Percentiles rank a stretch among this genome's conserved stretches.
These are phyloP conservation scores for Theobroma cacao DNA, from an alignment of 345 rosid genomes.

Conservation along the genomic window DNA sequence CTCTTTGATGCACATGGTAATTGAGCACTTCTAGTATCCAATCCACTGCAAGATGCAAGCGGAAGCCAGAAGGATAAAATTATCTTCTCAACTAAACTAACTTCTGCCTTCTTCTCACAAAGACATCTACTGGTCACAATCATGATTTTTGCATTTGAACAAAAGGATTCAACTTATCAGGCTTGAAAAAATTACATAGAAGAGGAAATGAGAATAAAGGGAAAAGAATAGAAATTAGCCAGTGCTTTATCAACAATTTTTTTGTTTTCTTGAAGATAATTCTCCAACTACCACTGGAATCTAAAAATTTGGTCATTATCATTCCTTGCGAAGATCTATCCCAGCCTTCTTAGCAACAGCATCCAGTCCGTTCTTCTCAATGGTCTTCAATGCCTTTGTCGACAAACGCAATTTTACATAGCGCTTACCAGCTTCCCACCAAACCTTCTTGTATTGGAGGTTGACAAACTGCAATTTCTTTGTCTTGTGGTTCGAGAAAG, in stretches of 20 bases:
- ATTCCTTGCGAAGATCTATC: conserved; percentile 75
- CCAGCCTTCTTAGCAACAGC: conserved; percentile 98
- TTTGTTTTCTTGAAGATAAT: neutral
- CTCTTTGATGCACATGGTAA: neutral
- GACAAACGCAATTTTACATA: conserved; percentile 79
- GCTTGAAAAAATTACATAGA: neutral
- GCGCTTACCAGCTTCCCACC: conserved; percentile 99
- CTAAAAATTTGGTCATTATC: neutral
- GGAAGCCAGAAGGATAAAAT: neutral
- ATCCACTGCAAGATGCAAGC: neutral
- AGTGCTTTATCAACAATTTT: neutral
- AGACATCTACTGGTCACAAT: neutral
- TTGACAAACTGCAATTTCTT: conserved; percentile 88
- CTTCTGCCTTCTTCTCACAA: neutral
- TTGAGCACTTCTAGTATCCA: neutral
- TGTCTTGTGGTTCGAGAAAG: conserved; percentile 98
- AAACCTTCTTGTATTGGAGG: conserved; percentile 81
- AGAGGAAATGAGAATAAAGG: neutral
- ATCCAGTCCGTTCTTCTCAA: conserved; percentile 90
- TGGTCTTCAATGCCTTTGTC: conserved; percentile 85
- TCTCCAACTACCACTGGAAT: neutral
- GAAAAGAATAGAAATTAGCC: neutral
- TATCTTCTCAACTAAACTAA: neutral
- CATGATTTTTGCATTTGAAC: conserved; percentile 2
- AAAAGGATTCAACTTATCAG: neutral